phyloP scores from a whole-genome alignment of 805 yeast species.

The Hanseniaspora vineae region DNA sequence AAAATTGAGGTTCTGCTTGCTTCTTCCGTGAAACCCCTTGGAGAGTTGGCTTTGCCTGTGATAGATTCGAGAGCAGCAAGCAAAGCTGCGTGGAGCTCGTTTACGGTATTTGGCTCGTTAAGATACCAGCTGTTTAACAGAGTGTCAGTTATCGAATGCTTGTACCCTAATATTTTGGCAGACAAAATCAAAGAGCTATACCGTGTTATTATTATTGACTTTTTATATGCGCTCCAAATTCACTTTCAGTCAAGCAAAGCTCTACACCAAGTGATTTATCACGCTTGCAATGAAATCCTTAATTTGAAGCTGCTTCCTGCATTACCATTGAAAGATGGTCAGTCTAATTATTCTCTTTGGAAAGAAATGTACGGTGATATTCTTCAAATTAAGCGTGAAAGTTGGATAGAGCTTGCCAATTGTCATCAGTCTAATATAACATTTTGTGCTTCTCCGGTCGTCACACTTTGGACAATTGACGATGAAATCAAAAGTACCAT shows the following conservation, averaged over 20 bases:
- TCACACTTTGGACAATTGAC: slow-evolving; percentile 6
- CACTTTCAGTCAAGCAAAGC: background rate
- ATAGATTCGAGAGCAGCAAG: background rate
- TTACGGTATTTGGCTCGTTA: background rate
- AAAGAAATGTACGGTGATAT: slow-evolving; percentile 29
- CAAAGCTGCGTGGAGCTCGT: background rate
- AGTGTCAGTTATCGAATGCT: background rate
- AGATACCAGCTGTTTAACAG: background rate
- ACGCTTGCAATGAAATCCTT: background rate
- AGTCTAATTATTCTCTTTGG: background rate
- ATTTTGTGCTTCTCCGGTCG: slow-evolving; percentile 6
- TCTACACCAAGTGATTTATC: background rate
- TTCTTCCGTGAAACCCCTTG: background rate
- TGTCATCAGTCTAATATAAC: slow-evolving; percentile 1
- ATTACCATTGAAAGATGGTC: background rate
- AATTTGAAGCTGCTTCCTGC: slow-evolving; percentile 4
- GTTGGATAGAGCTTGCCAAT: slow-evolving; percentile 21
- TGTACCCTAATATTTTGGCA: background rate
- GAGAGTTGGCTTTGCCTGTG: background rate
- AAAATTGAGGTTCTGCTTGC: background rate
- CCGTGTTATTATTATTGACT: background rate
- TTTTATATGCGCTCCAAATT: background rate
- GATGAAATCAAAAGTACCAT: background rate
- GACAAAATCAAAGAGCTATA: slow-evolving; percentile 1
- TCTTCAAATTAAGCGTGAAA: slow-evolving; percentile 26